Percentiles rank a stretch among this genome's conserved stretches.
phyloP scores from a whole-genome alignment of 768 basidiomycete species.

The Hygrocybe punicea region DNA sequence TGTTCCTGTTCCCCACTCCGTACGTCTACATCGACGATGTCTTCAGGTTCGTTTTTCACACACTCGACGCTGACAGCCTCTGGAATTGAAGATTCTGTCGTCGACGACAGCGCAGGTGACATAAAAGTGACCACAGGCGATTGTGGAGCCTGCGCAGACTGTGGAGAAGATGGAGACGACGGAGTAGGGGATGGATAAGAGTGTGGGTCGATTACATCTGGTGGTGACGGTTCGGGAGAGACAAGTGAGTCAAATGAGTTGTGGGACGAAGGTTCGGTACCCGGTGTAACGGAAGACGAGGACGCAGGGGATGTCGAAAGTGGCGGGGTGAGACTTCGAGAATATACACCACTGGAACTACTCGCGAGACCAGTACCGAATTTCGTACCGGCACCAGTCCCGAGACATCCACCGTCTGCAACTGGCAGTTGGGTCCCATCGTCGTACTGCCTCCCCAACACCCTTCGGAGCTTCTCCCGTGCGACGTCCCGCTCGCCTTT shows the following conservation, averaged over 20 bases:
- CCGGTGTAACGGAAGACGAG: background rate
- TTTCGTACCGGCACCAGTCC: background rate
- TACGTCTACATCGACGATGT: background rate
- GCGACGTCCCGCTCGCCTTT: slow-evolving; percentile 36
- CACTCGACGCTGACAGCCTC: background rate
- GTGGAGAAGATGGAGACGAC: background rate
- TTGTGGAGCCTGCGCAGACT: background rate
- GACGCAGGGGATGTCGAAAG: slow-evolving; percentile 1
- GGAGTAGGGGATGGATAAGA: background rate
- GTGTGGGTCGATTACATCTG: background rate
- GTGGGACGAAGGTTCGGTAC: background rate
- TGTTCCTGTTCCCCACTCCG: background rate
- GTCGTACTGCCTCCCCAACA: slow-evolving; percentile 23
- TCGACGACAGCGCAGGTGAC: background rate
- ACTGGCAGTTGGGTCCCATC: slow-evolving; percentile 1
- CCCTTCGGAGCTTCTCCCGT: slow-evolving; percentile 26
- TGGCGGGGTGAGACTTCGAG: background rate
- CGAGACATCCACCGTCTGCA: slow-evolving; percentile 1
- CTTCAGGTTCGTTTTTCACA: background rate
- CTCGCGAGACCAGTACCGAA: background rate
- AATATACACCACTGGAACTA: background rate
- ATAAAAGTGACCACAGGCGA: background rate
- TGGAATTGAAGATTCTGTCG: too few species aligned
- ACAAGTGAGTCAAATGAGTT: background rate
- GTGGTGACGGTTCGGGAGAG: background rate